phyloP scores from a whole-genome alignment of 495 filamentous ascomycete genomes.

The Chaetomidium leptoderma region DNA sequence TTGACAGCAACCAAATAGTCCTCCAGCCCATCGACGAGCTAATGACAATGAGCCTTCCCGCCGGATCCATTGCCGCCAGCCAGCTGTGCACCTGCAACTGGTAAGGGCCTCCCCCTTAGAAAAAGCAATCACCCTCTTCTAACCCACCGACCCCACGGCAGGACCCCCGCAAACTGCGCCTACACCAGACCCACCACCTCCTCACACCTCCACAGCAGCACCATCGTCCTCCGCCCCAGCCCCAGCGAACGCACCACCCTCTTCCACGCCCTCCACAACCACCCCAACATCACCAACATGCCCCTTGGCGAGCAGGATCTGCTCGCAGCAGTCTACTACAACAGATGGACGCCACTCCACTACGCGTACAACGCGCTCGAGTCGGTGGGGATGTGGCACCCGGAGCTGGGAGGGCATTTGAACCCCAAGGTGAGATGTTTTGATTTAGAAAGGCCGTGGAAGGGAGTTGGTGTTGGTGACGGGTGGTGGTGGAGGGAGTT shows the following conservation, averaged over 20 bases:
- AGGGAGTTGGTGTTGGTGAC: neutral
- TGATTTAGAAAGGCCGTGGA: neutral
- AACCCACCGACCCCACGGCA: neutral
- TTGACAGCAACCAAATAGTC: slow-evolving; percentile 40
- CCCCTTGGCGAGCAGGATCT: neutral
- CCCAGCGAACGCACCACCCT: too few species aligned
- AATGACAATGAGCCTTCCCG: slow-evolving; percentile 35
- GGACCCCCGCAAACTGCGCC: neutral
- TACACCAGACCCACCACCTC: neutral
- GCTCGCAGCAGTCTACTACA: neutral
- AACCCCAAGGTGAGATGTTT: neutral
- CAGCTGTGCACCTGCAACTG: too few species aligned
- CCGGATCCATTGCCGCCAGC: too few species aligned
- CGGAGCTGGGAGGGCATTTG: neutral
- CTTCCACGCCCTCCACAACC: too few species aligned
- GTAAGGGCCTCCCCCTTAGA: too few species aligned
- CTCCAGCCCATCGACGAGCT: slow-evolving; percentile 41
- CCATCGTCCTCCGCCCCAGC: neutral
- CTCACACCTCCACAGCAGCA: neutral
- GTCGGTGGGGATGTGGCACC: neutral
- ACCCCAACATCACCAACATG: neutral
- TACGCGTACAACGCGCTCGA: neutral
- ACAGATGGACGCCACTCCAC: neutral
- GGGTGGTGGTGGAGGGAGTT: neutral
- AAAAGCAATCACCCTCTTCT: too few species aligned